Evolutionary conservation across 2,329 filamentous ascomycete genomes (phyloP).

Genomic region (Botryosphaeria dothidea): DNA sequence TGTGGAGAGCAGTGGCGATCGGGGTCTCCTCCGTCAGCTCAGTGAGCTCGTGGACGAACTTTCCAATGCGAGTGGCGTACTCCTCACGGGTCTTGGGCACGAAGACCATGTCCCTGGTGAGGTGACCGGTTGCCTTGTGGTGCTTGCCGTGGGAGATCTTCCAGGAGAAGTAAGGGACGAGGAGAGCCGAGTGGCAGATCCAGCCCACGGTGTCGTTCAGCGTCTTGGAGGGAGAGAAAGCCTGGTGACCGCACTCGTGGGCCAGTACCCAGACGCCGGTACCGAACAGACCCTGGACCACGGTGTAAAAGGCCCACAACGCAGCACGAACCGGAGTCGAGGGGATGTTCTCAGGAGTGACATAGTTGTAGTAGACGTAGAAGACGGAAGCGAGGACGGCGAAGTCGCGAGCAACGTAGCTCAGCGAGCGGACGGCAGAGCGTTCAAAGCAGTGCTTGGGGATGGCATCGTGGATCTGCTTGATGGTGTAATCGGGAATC

Average conservation of each 20-base stretch:
- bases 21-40: conserved; percentile 96
- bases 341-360: conserved; percentile 81
- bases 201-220: conserved; percentile 92
- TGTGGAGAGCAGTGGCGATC: conserved; percentile 71
- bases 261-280: conserved; percentile 96
- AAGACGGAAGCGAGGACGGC: conserved; percentile 73
- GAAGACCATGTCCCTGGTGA: conserved; percentile 99
- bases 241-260: conserved; percentile 96
- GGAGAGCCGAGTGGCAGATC: conserved; percentile 81
- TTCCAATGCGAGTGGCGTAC: conserved; percentile 74
- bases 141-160: conserved; percentile 99
- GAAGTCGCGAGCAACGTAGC: conserved; percentile 83
- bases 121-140: conserved; percentile 97
- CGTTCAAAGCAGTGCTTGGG: conserved; percentile 96
- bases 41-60: conserved; percentile 74
- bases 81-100: conserved; percentile 87
- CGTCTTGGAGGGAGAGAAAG: conserved; percentile 89
- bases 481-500: conserved; percentile 94
- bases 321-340: conserved; percentile 65
- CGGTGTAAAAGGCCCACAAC: conserved; percentile 68
- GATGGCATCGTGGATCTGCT: conserved; percentile 94
- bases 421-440: conserved; percentile 71
- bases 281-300: conserved; percentile 88
- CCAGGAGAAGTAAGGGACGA: conserved; percentile 99
- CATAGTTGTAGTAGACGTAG: conserved; percentile 83